Evolutionary conservation across 2,329 filamentous ascomycete species (phyloP), one percentile per base, ranked within the genome.

Genomic region (Clonostachys byssicola): DNA sequence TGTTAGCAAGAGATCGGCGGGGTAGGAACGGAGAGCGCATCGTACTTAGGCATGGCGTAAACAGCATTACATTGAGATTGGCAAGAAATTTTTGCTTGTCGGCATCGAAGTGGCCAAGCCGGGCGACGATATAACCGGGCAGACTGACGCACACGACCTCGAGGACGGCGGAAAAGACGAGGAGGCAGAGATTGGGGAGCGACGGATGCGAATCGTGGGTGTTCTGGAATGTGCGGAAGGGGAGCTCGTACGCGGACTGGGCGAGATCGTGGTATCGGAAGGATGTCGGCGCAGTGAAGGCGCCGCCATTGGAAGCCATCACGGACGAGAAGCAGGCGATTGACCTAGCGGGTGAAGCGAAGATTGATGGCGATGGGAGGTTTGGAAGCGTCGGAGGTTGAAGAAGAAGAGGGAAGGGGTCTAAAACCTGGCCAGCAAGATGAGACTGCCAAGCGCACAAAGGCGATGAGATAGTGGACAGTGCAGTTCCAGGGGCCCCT

Each of bases 21-120:
- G 23, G 23, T 10, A 9, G 23, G 8, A 30, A 35, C 14, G 46
- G 34, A 20, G n/a, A 35, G 16, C 16, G n/a, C 20, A 10, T 70
- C 85, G 52, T 83, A 95, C 89, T 95, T 53, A 99, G 83, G 66
- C 94, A 97, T 54, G 94, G 94, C 33, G 94, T 99, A 68, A 99
- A 99, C 40, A 99, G 78, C 72, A 88, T 89, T 49, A 96, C 91
- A 66, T 99, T 99, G 56, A 99, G 77, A 62, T 99, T 96, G 46
- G 94, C 92, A 44, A 96, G 77, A 62, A 99, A 95, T 68, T 96
- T 97, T 67, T 99, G 94, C 65, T 92, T 89, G 45, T 96, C 91
- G 53, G 89, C 90, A 68, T 95, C 90, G 68, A 99, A 97, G 71
- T 96, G 88, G 63, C 94, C 94, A 58, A 90, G 78, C 38, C 88